Base-by-base conservation (phyloP, 2,329 filamentous ascomycete genomes). In the Fusarium sp. region DNA sequence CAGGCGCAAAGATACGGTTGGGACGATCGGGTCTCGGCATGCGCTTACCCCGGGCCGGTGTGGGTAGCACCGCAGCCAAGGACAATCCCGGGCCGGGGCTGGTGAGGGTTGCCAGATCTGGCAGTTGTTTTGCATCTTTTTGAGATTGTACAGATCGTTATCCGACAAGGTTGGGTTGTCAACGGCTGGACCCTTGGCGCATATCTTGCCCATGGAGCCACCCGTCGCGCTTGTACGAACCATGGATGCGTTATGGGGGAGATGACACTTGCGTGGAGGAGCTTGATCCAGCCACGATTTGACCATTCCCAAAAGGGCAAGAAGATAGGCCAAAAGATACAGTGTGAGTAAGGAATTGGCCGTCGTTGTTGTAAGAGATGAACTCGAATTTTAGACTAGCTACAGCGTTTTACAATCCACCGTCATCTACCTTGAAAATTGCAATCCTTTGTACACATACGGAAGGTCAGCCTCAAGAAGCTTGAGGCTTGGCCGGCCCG, bases 251-350 rank as follows among this genome's bases (percentile, higher is more conserved):
- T 23, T 18, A 8, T 34, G 30, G 27, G 40, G 15, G 28, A 51
- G 47, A 18, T 15, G 39, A 46, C 16, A 40, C 16, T 53, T 43
- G 37, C 36, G 47, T 37, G 4, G 31, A 34, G 5, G 12, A 34
- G 9, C 51, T 13, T 13, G 11, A 27, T 30, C 6, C 10, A 34
- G 3, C 1, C 37, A 16, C 3, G n/a, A 27, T 27, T 10, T 0
- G 3, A 27, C 68, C 34, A 69, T 60, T 13, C 68, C 68, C 1
- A 28, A 54, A n/a, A 0, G 5, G 41, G 68, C n/a, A 69, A 15
- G 15, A 66, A 63, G 68, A 71, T 71, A 71, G 68, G 65, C 62
- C 68, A 71, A 69, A 62, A 13, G 43, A 23, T 18, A 68, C 60
- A 71, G 40, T 69, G 48, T 16, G 28, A 55, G 53, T 65, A 68